Base-by-base conservation (phyloP, 306 rosid genomes). In the Quillaja saponaria region DNA sequence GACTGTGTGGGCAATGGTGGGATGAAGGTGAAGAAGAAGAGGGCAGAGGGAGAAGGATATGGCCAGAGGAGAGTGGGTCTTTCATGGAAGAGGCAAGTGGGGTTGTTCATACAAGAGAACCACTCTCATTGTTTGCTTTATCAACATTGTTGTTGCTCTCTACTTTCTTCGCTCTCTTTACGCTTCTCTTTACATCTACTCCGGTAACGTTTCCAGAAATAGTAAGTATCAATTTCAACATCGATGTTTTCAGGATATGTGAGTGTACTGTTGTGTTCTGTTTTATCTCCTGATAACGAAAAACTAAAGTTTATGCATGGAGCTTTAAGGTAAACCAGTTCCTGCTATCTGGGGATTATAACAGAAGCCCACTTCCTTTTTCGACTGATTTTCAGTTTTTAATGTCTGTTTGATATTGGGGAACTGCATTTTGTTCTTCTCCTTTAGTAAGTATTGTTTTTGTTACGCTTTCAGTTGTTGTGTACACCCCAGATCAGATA, bases 111-210 rank as follows among this genome's bases (percentile, higher is more conserved):
- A 83, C 84, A 89, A 83, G 91, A 92, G 74, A 69, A 76, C 85
- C 67, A 83, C 99, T 70, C 75, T 89, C 55, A 9, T 80, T 15
- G 80, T 89, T 70, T 88, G 99, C 71, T 74, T 81, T 69, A 50
- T 92, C 85, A 92, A 92, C 83, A 92, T 92, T 74, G 79, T 79
- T n/a, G 71, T 89, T 68, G 94, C 99, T 62, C 95, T 92, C 66
- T 89, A 63, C 72, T 85, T 87, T 76, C 87, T 92, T 72, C 98
- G 85, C 13, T 79, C 84, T 64, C 95, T 92, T 25, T 92, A 89
- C 80, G 83, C 87, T 64, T 86, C 99, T 64, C 85, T 92, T 41
- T 84, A 89, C 49, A 77, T 92, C 79, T 88, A 88, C 76, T 77
- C 99, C 28, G 96, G 87, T 45, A 73, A 72, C 68, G 86, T 79